Base-by-base conservation (phyloP, 1,139 yeast genomes). In the Blastobotrys elegans region DNA sequence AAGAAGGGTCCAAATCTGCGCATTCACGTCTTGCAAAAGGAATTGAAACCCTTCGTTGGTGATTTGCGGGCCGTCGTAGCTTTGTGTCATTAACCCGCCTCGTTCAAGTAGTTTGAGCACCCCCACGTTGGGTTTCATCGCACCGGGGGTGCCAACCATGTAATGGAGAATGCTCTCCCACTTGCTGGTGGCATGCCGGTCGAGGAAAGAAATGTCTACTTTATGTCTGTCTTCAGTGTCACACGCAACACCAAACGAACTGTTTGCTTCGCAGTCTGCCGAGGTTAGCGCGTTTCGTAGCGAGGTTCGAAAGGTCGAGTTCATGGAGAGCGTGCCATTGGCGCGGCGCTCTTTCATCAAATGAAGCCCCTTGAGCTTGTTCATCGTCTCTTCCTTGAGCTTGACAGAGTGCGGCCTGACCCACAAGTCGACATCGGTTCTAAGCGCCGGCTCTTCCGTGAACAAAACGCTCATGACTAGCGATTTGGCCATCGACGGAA, bases 151-250 rank as follows among this genome's bases (percentile, higher is more conserved):
- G 2, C 97, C 97, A 40, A 92, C 98, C 97, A 92, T 92, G 68
- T 84, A 92, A 72, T 94, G 98, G 58, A 94, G 72, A 57, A 94
- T 92, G 4, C 88, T 80, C 64, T 94, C 98, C 98, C 98, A 92
- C 61, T 85, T 87, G 42, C 76, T 77, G 7, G 88, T 77, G 10
- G 97, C 95, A 68, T 88, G 89, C 37, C 72, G 72, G 59, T 89
- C 96, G 43, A 92, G 70, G 58, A 83, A 84, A 32, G 75, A 74
- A 26, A 80, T 67, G 43, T 80, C 82, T 1, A 87, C 84, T 42
- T 70, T 70, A 51, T 77, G 75, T 56, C 74, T 78, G 48, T 71
- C 70, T 31, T 70, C 73, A 7, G 73, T 68, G 27, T 74, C 79
- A 45, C 76, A 73, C 1, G 79, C 73, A 10, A 75, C 70, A 39